Conservation (phyloP, 106 monocot species). For the Platanthera guangdongensis region DNA sequence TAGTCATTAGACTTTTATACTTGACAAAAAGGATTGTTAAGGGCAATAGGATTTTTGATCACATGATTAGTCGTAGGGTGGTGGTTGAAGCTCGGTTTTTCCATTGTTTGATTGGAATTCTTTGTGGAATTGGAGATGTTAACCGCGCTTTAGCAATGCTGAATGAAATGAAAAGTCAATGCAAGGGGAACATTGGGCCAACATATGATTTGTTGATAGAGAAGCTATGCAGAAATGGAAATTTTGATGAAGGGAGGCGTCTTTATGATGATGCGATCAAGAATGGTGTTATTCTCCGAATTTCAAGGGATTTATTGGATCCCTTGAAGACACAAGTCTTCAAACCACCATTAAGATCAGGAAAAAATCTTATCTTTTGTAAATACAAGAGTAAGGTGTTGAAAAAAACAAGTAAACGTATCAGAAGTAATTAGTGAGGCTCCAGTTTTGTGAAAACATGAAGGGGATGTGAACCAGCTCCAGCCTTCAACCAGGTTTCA, state of each 20-base stretch:
- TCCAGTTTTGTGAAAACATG: no score
- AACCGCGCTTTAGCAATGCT: slow-evolving; percentile 46
- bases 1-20: slow-evolving; percentile 51
- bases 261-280: slow-evolving; percentile 52
- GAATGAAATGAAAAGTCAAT: slow-evolving; percentile 30
- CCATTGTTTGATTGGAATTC: slow-evolving; percentile 50
- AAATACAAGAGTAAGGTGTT: slow-evolving; percentile 1
- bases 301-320: slow-evolving; percentile 45
- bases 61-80: slow-evolving; percentile 35
- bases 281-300: slow-evolving; percentile 26
- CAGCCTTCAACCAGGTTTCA: no score
- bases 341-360: slow-evolving; percentile 11
- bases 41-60: slow-evolving; percentile 41
- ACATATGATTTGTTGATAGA: slow-evolving; percentile 51
- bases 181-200: slow-evolving; percentile 9
- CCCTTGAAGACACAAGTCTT: slow-evolving; percentile 47
- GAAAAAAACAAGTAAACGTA: no score
- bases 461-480: no score
- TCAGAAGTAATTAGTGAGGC: no score
- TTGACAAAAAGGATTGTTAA: slow-evolving; percentile 41
- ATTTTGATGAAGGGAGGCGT: slow-evolving; percentile 38
- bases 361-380: neutral
- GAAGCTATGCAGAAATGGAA: slow-evolving; percentile 62
- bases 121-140: slow-evolving; percentile 47
- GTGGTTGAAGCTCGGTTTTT: slow-evolving; percentile 32